phyloP scores from a whole-genome alignment of 2,329 filamentous ascomycete species.

The Graphilbum fragrans region DNA sequence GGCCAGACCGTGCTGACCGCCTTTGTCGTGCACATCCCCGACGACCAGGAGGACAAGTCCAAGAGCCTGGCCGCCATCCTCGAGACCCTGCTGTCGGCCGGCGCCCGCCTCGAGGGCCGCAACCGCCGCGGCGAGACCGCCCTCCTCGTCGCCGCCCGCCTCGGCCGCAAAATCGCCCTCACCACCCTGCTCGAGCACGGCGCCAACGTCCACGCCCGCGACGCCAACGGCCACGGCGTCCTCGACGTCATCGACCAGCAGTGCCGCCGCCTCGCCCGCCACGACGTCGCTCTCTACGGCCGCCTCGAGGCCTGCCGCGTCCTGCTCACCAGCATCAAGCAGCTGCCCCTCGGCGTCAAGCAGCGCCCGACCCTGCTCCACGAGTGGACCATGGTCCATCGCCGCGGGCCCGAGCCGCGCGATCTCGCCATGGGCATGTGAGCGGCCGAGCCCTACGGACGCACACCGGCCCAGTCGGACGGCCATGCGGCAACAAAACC shows the following conservation, averaged over 20 bases:
- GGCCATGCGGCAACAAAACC: neutral
- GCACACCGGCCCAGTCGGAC: neutral
- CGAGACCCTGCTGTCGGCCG: slow-evolving; percentile 25
- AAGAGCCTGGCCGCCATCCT: slow-evolving; percentile 32
- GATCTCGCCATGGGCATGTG: slow-evolving; percentile 8
- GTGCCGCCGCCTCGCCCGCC: slow-evolving; percentile 11
- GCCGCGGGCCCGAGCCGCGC: slow-evolving; percentile 10
- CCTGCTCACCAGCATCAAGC: slow-evolving; percentile 16
- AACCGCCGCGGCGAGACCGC: slow-evolving; percentile 44
- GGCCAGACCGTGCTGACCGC: slow-evolving; percentile 45
- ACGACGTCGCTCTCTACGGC: slow-evolving; percentile 18
- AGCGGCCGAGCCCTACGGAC: neutral
- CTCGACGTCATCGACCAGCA: slow-evolving; percentile 17
- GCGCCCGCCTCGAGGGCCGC: slow-evolving; percentile 34
- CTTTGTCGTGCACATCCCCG: slow-evolving; percentile 36
- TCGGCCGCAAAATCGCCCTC: slow-evolving; percentile 39
- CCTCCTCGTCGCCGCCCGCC: slow-evolving; percentile 38
- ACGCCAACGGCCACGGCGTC: slow-evolving; percentile 18
- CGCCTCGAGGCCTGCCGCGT: slow-evolving; percentile 19
- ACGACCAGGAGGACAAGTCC: slow-evolving; percentile 36
- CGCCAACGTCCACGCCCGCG: slow-evolving; percentile 19
- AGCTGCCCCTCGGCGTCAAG: slow-evolving; percentile 17
- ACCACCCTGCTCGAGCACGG: slow-evolving; percentile 26
- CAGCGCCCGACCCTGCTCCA: slow-evolving; percentile 9
- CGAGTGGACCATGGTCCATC: slow-evolving; percentile 11